phyloP scores from a whole-genome alignment of 208 protist species.

The Trypanosoma avium region DNA sequence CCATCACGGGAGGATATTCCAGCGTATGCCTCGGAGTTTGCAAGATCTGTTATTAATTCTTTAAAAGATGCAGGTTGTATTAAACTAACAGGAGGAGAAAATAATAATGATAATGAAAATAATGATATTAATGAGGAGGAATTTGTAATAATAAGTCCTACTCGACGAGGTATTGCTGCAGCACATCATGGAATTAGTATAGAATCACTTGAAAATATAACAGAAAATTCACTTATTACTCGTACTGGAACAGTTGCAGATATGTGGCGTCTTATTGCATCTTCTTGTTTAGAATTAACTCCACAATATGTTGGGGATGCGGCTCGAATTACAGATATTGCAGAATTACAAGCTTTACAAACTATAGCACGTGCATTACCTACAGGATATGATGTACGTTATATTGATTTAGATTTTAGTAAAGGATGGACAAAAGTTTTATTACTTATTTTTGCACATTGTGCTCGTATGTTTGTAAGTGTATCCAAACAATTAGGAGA shows the following conservation, averaged over 20 bases:
- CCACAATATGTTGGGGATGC: slow-evolving; percentile 59
- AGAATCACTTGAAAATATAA: slow-evolving; percentile 50
- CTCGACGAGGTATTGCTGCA: slow-evolving; percentile 59
- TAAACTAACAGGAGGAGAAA: slow-evolving; percentile 15
- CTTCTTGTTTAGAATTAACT: slow-evolving; percentile 56
- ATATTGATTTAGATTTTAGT: slow-evolving; percentile 69
- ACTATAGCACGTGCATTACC: slow-evolving; percentile 70
- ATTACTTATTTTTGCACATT: slow-evolving; percentile 70
- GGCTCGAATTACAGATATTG: slow-evolving; percentile 46
- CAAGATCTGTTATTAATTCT: slow-evolving; percentile 46
- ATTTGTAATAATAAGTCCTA: slow-evolving; percentile 41
- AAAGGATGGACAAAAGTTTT: slow-evolving; percentile 61
- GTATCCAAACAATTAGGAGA: not conserved
- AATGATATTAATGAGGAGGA: slow-evolving; percentile 42
- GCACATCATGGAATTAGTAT: slow-evolving; percentile 62
- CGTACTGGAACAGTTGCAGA: slow-evolving; percentile 24
- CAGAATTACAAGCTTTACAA: slow-evolving; percentile 64
- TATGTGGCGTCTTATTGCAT: slow-evolving; percentile 46
- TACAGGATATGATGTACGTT: slow-evolving; percentile 40
- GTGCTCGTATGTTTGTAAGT: slow-evolving; percentile 56
- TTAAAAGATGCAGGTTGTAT: slow-evolving; percentile 59
- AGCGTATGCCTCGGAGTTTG: slow-evolving; percentile 76
- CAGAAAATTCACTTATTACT: slow-evolving; percentile 24
- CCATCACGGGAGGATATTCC: slow-evolving; percentile 61
- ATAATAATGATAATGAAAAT: slow-evolving; percentile 10